Evolutionary conservation across 495 filamentous ascomycete species (phyloP), one percentile per base, ranked within the genome.

Genomic region (Hypoxylon cercidicola): DNA sequence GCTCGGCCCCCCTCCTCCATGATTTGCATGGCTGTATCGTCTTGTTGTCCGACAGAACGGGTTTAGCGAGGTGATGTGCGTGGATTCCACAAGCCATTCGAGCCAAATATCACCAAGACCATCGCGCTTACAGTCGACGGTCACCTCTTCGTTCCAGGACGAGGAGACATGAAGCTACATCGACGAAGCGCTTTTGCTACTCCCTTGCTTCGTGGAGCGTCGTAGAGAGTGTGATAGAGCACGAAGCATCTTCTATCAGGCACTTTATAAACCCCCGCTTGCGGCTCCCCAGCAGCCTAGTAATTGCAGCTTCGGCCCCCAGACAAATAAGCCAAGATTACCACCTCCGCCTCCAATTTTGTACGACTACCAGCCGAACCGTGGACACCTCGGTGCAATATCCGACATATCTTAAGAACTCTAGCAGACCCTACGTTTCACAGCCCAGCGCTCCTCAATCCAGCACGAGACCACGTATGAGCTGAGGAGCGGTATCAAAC

Each of bases 1-100:
- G 46, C 64, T 55, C 59, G 41, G 52, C 40, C 56, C 43, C 65
- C 44, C 34, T 43, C 7, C 39, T 41, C 47, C 48, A 60, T 68
- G 64, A 62, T 63, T 54, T 60, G 54, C 59, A 68, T 67, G 12
- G 23, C 35, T 43, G 23, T 50, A 30, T 52, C 52, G 55, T 32
- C 45, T 21, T 30, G 51, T 35, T 60, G n/a, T 18, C 43, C 43
- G 16, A 54, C 48, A 48, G 39, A 62, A 57, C 15, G 25, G 64
- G 59, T 53, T 47, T 68, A 53, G 64, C 55, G 48, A 62, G 53
- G 58, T 68, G 64, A 68, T 62, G 54, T 68, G 53, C 54, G 48
- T 50, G 48, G 54, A 46, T 62, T 49, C 32, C 32, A 55, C 48
- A 54, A 62, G 47, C 53, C 64, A 59, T 47, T 47, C 48, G 58